These are phyloP conservation scores for Pseudocercospora crystallina DNA, from an alignment of 2,329 filamentous ascomycete species.

Conservation along the genomic window DNA sequence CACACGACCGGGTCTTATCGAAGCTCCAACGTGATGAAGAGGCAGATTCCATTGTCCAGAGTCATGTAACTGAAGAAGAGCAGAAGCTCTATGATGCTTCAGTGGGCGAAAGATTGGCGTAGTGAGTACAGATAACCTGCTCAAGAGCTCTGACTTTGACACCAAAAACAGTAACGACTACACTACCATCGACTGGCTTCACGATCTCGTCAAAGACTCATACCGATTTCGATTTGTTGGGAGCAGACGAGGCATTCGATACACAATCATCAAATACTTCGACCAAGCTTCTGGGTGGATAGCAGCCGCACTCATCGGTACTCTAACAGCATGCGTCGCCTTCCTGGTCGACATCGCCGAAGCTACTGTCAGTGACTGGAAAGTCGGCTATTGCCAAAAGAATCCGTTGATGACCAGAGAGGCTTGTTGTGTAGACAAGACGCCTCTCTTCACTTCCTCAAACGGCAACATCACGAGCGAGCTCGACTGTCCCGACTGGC, in stretches of 20 bases:
- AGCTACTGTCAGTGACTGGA: conserved; percentile 58
- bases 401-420: conserved; percentile 51
- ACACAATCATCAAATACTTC: conserved; percentile 42
- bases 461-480: conserved; percentile 23
- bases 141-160: too few relatives aligned
- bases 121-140: conserved; percentile 27
- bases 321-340: conserved; percentile 56
- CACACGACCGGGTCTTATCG: conserved; percentile 19
- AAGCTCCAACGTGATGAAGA: conserved; percentile 38
- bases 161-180: conserved; percentile 50
- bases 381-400: conserved; percentile 54
- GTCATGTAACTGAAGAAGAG: conserved; percentile 51
- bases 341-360: conserved; percentile 57
- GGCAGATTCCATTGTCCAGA: conserved; percentile 43
- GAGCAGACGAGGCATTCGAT: conserved; percentile 44
- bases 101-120: conserved; percentile 57
- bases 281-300: conserved; percentile 58
- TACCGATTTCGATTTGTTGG: conserved; percentile 52
- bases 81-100: conserved; percentile 46
- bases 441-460: conserved; percentile 26
- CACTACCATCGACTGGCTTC: conserved; percentile 63
- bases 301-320: conserved; percentile 54
- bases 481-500: conserved; percentile 43
- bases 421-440: conserved; percentile 47
- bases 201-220: conserved; percentile 60